These are phyloP conservation scores for Paramecium tetraurelia DNA, from an alignment of 73 alveolate species.

Conservation along the genomic window DNA sequence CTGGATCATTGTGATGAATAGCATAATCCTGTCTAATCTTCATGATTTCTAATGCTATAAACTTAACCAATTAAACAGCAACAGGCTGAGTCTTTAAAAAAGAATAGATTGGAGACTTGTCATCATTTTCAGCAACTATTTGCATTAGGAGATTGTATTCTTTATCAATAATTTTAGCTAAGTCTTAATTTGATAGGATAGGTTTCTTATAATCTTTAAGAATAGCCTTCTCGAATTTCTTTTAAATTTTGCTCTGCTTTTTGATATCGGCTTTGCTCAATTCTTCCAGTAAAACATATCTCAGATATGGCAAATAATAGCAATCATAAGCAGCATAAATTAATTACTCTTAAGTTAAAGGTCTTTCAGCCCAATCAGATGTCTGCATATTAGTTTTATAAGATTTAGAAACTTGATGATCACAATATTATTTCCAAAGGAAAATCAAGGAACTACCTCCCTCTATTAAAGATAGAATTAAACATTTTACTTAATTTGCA, in stretches of 20 bases:
- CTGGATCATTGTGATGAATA: conserved; percentile 15
- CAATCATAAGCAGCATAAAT: conserved; percentile 61
- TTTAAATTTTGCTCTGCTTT: not conserved
- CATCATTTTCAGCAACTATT: not conserved
- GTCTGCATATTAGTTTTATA: conserved; percentile 46
- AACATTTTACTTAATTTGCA: not conserved
- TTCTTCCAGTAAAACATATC: conserved; percentile 40
- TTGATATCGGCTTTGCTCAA: not conserved
- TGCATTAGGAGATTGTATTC: not conserved
- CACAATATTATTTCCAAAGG: conserved; percentile 19
- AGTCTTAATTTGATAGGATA: not conserved
- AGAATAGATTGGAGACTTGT: not conserved
- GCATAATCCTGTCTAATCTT: not conserved
- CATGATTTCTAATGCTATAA: not conserved
- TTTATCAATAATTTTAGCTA: not conserved
- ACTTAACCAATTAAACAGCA: not conserved
- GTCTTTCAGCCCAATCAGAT: conserved; percentile 63
- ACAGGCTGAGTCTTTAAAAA: not conserved
- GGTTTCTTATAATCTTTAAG: conserved; percentile 51
- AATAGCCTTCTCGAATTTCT: not conserved
- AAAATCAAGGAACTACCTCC: conserved; percentile 48
- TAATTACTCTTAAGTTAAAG: conserved; percentile 55
- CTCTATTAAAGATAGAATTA: not conserved
- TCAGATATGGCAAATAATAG: conserved; percentile 30
- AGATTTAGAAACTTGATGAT: conserved; percentile 23